Evolutionary conservation across 2,329 filamentous ascomycete genomes (phyloP).

Genomic region (Fusarium odoratissimum): DNA sequence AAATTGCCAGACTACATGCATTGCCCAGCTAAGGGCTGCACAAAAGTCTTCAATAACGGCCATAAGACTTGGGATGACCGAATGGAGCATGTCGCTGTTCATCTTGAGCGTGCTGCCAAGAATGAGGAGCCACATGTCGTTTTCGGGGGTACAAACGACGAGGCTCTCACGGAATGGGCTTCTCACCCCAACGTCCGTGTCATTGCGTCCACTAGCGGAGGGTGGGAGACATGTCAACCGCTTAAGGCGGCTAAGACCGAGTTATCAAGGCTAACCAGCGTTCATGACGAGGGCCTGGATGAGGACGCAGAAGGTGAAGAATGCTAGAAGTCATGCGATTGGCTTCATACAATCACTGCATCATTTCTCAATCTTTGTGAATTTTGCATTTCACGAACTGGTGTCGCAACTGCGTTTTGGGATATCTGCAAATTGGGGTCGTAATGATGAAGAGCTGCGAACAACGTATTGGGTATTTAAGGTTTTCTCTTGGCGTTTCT

Average conservation of each 20-base stretch:
- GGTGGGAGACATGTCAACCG: slow-evolving; percentile 52
- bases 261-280: slow-evolving; percentile 15
- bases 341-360: background rate
- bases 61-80: slow-evolving; percentile 78
- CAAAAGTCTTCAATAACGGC: slow-evolving; percentile 67
- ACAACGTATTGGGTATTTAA: background rate
- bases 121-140: slow-evolving; percentile 44
- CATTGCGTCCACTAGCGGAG: slow-evolving; percentile 42
- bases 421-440: background rate
- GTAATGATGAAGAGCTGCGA: background rate
- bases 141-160: slow-evolving; percentile 55
- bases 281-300: slow-evolving; percentile 18
- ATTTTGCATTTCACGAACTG: background rate
- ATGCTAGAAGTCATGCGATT: slow-evolving; percentile 7
- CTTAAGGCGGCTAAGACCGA: slow-evolving; percentile 40
- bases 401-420: background rate
- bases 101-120: slow-evolving; percentile 69
- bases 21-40: slow-evolving; percentile 74
- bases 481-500: background rate
- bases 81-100: slow-evolving; percentile 88
- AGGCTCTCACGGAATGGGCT: slow-evolving; percentile 56
- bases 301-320: slow-evolving; percentile 48
- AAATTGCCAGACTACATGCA: slow-evolving; percentile 67
- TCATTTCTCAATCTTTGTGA: background rate
- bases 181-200: slow-evolving; percentile 52